phyloP scores from a whole-genome alignment of 768 basidiomycete genomes.

The Russula sp. region DNA sequence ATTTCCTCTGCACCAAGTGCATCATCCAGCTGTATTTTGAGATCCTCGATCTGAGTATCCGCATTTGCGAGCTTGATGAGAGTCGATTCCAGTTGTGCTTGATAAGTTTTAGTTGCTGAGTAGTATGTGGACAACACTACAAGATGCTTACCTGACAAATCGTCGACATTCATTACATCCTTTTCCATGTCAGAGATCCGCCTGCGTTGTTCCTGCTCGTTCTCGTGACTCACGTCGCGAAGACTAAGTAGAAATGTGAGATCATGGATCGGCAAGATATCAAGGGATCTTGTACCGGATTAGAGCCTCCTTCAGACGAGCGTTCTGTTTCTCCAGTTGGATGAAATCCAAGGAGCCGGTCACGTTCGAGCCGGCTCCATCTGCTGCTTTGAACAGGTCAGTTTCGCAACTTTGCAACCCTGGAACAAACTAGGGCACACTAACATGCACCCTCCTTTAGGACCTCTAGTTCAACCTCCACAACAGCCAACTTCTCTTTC shows the following conservation, averaged over 20 bases:
- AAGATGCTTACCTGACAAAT: constrained; percentile 59
- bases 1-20: constrained; percentile 94
- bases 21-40: constrained; percentile 92
- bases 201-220: constrained; percentile 74
- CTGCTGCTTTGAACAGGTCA: constrained; percentile 25
- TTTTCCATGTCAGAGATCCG: constrained; percentile 86
- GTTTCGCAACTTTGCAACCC: not conserved
- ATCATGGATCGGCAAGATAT: not conserved
- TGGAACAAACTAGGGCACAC: not conserved
- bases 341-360: constrained; percentile 62
- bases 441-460: constrained; percentile 49
- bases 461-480: constrained; percentile 80
- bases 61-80: constrained; percentile 80
- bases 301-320: constrained; percentile 89
- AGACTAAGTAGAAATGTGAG: constrained; percentile 40
- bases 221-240: constrained; percentile 83
- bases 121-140: constrained; percentile 5
- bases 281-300: constrained; percentile 49
- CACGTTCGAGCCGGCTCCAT: constrained; percentile 28
- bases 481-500: constrained; percentile 67
- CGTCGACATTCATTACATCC: constrained; percentile 69
- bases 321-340: constrained; percentile 96
- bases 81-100: constrained; percentile 74
- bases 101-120: constrained; percentile 1
- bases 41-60: constrained; percentile 85